A percentile compares a stretch with the other conserved stretches of the same genome.
These are phyloP conservation scores for Colletotrichum graminicola DNA, from an alignment of 2,329 filamentous ascomycete species.

Conservation along the genomic window DNA sequence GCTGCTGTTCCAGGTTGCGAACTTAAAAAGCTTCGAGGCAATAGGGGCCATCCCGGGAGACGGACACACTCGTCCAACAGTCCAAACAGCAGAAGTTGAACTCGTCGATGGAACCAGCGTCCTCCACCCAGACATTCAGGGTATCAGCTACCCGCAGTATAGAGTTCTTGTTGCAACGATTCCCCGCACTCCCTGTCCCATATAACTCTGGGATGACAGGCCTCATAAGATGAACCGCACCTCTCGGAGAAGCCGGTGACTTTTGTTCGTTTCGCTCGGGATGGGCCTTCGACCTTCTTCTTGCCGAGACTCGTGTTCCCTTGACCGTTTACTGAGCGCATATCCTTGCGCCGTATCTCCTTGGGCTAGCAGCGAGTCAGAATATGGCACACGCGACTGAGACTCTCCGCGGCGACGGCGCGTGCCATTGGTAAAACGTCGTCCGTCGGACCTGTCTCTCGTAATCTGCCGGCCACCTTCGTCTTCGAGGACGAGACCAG, in stretches of 20 bases:
- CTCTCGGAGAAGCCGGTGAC: constrained; percentile 13
- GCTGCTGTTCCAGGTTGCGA: constrained; percentile 20
- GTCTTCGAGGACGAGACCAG: background rate
- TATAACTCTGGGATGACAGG: background rate
- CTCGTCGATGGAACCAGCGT: background rate
- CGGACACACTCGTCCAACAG: background rate
- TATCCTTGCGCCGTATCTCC: constrained; percentile 1
- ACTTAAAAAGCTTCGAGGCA: background rate
- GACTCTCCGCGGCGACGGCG: background rate
- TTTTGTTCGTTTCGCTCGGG: constrained; percentile 10
- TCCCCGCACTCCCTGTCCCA: background rate
- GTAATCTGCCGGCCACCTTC: background rate
- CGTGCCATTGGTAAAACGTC: background rate
- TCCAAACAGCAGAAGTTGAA: fast-evolving
- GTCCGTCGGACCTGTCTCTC: constrained; percentile 2
- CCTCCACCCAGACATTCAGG: background rate
- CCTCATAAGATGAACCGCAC: constrained; percentile 26
- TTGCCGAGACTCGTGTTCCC: background rate
- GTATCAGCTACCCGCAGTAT: constrained; percentile 11
- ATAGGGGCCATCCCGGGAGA: background rate
- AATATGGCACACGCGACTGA: background rate
- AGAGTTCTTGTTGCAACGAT: constrained; percentile 26
- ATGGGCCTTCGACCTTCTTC: background rate
- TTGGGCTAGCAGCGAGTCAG: constrained; percentile 1
- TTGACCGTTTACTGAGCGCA: background rate